phyloP scores from a whole-genome alignment of 768 basidiomycete genomes.

The Psilocybe subaeruginosa region DNA sequence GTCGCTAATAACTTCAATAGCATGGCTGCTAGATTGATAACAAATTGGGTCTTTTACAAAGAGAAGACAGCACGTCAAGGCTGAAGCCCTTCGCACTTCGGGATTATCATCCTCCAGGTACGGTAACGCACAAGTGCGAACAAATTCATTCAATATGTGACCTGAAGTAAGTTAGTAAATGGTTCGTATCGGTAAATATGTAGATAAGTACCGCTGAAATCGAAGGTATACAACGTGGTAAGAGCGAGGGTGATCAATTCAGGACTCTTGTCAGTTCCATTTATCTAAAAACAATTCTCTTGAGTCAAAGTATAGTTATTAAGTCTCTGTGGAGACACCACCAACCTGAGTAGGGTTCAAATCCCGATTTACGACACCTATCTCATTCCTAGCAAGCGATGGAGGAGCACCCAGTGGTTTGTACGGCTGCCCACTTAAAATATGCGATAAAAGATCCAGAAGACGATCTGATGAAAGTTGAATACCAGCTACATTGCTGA shows the following conservation, averaged over 20 bases:
- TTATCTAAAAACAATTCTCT: slow-evolving; percentile 30
- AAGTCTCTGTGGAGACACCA: not conserved
- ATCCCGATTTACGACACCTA: slow-evolving; percentile 51
- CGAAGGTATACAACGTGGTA: slow-evolving; percentile 85
- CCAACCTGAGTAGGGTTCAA: slow-evolving; percentile 49
- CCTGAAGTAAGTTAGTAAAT: slow-evolving; percentile 44
- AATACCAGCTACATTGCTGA: not conserved
- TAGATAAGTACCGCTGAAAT: slow-evolving; percentile 77
- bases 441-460: slow-evolving; percentile 79
- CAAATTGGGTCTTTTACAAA: slow-evolving; percentile 96
- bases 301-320: slow-evolving; percentile 3
- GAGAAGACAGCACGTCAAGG: slow-evolving; percentile 87
- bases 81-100: slow-evolving; percentile 88
- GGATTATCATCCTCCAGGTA: slow-evolving; percentile 92
- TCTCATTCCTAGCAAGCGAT: slow-evolving; percentile 57
- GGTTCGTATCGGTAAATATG: not conserved
- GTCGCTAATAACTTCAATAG: slow-evolving; percentile 96
- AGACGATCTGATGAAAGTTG: slow-evolving; percentile 68
- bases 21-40: slow-evolving; percentile 93
- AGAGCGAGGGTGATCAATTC: slow-evolving; percentile 83
- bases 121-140: slow-evolving; percentile 87
- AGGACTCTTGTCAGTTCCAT: slow-evolving; percentile 60
- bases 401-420: slow-evolving; percentile 86
- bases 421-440: slow-evolving; percentile 84
- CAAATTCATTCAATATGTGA: slow-evolving; percentile 94